Evolutionary conservation across 108 stramenopile species (phyloP).

Genomic region (Nannochloropsis oceanica): DNA sequence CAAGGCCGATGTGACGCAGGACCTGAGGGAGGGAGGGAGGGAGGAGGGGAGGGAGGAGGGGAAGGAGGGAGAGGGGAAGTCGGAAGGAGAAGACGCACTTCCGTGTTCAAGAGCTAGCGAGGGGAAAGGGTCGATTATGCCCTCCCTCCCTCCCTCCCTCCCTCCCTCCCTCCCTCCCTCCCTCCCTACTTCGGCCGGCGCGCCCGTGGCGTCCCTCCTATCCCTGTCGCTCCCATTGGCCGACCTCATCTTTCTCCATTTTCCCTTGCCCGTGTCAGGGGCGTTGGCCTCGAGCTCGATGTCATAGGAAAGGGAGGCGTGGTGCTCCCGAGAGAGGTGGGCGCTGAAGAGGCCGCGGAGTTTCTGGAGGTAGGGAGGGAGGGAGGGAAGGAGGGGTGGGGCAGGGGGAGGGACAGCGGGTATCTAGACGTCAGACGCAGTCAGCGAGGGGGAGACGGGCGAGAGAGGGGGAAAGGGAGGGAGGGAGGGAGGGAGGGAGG

Average conservation of each 20-base stretch:
- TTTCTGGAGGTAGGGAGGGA: not conserved
- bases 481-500: not conserved
- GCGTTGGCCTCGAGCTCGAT: not conserved
- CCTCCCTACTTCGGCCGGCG: not conserved
- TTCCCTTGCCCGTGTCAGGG: not conserved
- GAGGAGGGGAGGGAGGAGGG: not conserved
- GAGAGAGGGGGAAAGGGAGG: not conserved
- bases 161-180: not conserved
- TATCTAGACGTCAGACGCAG: not conserved
- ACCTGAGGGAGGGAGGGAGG: too few relatives aligned
- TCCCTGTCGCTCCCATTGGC: not conserved
- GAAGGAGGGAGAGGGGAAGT: not conserved
- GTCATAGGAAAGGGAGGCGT: not conserved
- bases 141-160: not conserved
- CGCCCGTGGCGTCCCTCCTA: not conserved
- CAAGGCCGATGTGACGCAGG: too few relatives aligned
- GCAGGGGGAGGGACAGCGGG: not conserved
- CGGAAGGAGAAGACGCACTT: not conserved
- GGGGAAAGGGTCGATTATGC: not conserved
- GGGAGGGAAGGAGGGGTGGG: too few relatives aligned
- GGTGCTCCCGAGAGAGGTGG: not conserved
- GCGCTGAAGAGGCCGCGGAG: not conserved
- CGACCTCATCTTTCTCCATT: not conserved
- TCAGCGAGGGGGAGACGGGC: not conserved
- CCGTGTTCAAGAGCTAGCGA: not conserved